These are phyloP conservation scores for Ceratobasidium sp. DNA, from an alignment of 1,284 basidiomycete species.

Conservation along the genomic window DNA sequence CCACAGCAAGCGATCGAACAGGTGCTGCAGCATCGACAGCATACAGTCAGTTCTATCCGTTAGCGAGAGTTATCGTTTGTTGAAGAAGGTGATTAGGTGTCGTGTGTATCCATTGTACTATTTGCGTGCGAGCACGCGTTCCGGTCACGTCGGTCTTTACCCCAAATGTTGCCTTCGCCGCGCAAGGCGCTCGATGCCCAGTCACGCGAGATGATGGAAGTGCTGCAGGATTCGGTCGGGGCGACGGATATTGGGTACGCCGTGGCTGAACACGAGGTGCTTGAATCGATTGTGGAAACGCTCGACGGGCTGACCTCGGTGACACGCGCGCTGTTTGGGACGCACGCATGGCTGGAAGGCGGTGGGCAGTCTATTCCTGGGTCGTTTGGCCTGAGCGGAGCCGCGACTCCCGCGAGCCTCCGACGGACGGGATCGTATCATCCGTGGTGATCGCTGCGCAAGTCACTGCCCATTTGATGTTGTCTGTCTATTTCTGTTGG, in stretches of 20 bases:
- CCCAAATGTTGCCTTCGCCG: conserved; percentile 60
- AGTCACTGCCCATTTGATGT: no score
- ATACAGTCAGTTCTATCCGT: conserved; percentile 52
- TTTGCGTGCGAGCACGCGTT: conserved; percentile 63
- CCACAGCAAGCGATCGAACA: conserved; percentile 56
- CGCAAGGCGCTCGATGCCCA: conserved; percentile 54
- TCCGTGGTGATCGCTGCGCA: background rate
- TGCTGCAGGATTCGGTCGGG: conserved; percentile 45
- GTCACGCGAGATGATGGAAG: conserved; percentile 52
- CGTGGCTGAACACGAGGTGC: conserved; percentile 57
- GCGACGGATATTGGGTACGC: conserved; percentile 48
- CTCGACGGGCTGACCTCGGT: conserved; percentile 56
- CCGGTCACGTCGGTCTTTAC: conserved; percentile 57
- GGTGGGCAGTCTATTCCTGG: background rate
- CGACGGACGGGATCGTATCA: background rate
- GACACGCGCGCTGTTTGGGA: conserved; percentile 57
- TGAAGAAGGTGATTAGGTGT: conserved; percentile 49
- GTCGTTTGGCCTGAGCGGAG: conserved; percentile 19
- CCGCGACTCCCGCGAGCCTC: background rate
- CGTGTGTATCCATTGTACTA: conserved; percentile 58
- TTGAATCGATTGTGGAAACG: conserved; percentile 55
- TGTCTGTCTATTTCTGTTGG: no score
- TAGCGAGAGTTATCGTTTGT: background rate
- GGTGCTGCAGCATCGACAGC: conserved; percentile 56
- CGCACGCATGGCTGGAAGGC: conserved; percentile 52